Conservation (phyloP, 371 early-diverging fungal species). For the Mortierella polycephala region DNA sequence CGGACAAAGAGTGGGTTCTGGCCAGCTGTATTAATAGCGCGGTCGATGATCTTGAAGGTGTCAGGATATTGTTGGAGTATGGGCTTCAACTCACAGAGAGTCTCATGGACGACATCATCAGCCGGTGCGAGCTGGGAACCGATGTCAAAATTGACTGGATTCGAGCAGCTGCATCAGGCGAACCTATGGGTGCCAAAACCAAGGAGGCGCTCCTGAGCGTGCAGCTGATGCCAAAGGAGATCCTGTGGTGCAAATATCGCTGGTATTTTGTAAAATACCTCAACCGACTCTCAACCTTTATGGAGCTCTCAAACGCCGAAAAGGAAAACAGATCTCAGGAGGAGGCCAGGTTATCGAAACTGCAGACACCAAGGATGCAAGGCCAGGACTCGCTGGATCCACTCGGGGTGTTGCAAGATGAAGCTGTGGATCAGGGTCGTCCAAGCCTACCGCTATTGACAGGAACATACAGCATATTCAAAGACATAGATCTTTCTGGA, state of each 20-base stretch:
- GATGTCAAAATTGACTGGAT: constrained; percentile 38
- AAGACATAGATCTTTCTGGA: constrained; percentile 70
- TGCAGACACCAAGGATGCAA: not conserved
- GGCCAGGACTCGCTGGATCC: constrained; percentile 32
- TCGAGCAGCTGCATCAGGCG: constrained; percentile 36
- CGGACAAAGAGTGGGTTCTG: constrained; percentile 76
- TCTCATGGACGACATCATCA: constrained; percentile 58
- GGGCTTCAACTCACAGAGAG: constrained; percentile 64
- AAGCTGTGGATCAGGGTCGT: constrained; percentile 2
- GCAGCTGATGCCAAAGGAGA: constrained; percentile 42
- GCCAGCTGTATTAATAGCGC: constrained; percentile 54
- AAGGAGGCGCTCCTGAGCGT: constrained; percentile 18
- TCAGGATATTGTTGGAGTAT: constrained; percentile 61
- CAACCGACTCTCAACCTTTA: constrained; percentile 74
- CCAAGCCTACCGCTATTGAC: constrained; percentile 29
- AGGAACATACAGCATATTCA: constrained; percentile 66
- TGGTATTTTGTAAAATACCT: constrained; percentile 68
- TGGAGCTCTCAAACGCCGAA: constrained; percentile 58
- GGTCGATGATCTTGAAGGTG: constrained; percentile 53
- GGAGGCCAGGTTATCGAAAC: constrained; percentile 19
- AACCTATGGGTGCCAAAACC: constrained; percentile 14
- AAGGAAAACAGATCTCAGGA: constrained; percentile 18
- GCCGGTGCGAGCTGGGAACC: constrained; percentile 42
- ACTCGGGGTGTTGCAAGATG: constrained; percentile 35
- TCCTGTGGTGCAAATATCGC: constrained; percentile 61